Percentiles rank a stretch among this genome's conserved stretches.
phyloP scores from a whole-genome alignment of 2,329 filamentous ascomycete genomes.

The Macrophomina pseudophaseolina region DNA sequence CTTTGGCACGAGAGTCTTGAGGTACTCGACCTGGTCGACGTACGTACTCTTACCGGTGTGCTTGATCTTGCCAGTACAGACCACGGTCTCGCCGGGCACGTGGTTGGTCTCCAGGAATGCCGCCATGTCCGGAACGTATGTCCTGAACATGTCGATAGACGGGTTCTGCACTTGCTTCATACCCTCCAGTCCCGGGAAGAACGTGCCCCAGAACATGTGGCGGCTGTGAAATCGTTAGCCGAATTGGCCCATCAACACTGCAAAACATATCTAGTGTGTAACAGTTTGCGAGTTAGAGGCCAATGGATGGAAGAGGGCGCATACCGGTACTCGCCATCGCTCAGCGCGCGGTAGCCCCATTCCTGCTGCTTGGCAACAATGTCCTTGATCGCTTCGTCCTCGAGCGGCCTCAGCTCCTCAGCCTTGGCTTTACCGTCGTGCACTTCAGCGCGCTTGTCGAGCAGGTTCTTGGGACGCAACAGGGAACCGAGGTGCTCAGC shows the following conservation, averaged over 20 bases:
- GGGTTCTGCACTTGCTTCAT: slow-evolving; percentile 57
- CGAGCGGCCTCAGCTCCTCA: slow-evolving; percentile 63
- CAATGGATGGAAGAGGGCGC: background rate
- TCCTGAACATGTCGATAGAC: slow-evolving; percentile 57
- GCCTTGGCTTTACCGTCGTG: slow-evolving; percentile 59
- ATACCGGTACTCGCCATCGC: slow-evolving; percentile 68
- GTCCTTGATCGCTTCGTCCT: slow-evolving; percentile 67
- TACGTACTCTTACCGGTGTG: slow-evolving; percentile 60
- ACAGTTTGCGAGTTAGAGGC: background rate
- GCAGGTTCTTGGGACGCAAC: slow-evolving; percentile 65
- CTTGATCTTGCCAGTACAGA: slow-evolving; percentile 62
- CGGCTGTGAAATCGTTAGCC: slow-evolving; percentile 30
- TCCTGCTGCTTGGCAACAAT: slow-evolving; percentile 67
- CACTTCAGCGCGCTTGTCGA: slow-evolving; percentile 60
- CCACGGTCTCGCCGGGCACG: slow-evolving; percentile 59
- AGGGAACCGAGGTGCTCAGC: slow-evolving; percentile 74
- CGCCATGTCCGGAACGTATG: slow-evolving; percentile 64
- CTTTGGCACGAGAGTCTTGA: slow-evolving; percentile 62
- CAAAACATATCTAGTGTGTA: background rate
- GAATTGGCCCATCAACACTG: background rate
- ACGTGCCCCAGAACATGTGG: slow-evolving; percentile 60
- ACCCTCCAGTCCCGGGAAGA: slow-evolving; percentile 57
- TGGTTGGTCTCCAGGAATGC: slow-evolving; percentile 63
- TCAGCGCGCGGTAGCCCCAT: slow-evolving; percentile 65
- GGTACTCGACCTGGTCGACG: slow-evolving; percentile 61